These are phyloP conservation scores for Solanum pennellii DNA, from an alignment of 257 asterid species.

Conservation along the genomic window DNA sequence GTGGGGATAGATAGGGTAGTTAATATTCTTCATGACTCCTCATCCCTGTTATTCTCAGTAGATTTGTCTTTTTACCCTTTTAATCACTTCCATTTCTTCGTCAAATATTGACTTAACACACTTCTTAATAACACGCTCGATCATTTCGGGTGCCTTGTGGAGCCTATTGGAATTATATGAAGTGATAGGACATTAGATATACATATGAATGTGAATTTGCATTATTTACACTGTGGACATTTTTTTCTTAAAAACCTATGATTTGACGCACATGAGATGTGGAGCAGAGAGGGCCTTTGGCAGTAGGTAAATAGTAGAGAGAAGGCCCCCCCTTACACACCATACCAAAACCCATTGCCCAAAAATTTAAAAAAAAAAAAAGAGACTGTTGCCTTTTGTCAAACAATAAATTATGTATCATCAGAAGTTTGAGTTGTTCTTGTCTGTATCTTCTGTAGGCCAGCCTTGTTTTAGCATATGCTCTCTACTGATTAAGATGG, in stretches of 20 bases:
- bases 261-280: not conserved
- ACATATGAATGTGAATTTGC: not conserved
- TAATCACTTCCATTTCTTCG: too few species aligned
- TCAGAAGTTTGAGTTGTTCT: constrained; percentile 10
- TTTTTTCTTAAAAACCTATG: not conserved
- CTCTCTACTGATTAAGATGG: not conserved
- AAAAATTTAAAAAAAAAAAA: not conserved
- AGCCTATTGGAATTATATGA: not conserved
- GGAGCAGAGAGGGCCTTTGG: not conserved
- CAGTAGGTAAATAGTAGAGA: not conserved
- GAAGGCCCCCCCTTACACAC: not conserved
- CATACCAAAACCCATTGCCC: not conserved
- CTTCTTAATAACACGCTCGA: not conserved
- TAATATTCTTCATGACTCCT: not conserved
- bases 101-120: not conserved
- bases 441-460: constrained; percentile 12
- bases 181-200: not conserved
- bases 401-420: not conserved
- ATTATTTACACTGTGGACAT: not conserved
- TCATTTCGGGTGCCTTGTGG: not conserved
- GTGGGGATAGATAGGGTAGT: not conserved
- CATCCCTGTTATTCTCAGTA: not conserved
- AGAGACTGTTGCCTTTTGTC: not conserved
- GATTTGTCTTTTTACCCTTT: not conserved
- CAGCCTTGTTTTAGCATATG: constrained; percentile 6